Base-by-base conservation (phyloP, 2,329 filamentous ascomycete species). In the Sporothrix humicola region DNA sequence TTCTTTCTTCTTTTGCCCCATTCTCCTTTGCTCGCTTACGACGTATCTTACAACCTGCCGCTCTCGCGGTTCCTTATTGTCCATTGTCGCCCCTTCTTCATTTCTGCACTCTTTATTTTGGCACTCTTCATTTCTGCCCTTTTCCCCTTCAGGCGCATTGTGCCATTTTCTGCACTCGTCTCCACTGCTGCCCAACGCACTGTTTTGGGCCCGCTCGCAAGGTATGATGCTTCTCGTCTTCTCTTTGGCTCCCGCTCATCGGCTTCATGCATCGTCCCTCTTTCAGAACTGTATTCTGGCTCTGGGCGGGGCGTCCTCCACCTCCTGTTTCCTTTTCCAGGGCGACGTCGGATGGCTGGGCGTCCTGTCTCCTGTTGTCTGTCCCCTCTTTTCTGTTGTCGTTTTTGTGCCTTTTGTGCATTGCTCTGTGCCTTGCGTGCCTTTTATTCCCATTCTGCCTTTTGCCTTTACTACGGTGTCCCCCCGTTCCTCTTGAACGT, bases 121-220 rank as follows among this genome's bases (percentile, higher is more conserved):
- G 12, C 52, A 1, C n/a, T 31, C n/a, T 58, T 59, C 31, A 56
- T 48, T 61, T 54, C n/a, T 63, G 31, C 37, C 59, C 10, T 26
- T 56, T 50, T 69, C n/a, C 3, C 63, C 20, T 37, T 63, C 44
- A 17, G 23, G 56, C 50, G 44, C 23, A 59, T 59, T 46, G 56
- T 65, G 54, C 12, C 52, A n/a, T 59, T 17, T 65, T 63, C 52
- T 66, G 5, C 42, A 50, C 15, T 52, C 63, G 66, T 69, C 74
- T 74, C 73, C 74, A 74, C 74, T 75, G 74, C 68, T 75, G 74
- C 74, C 74, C 74, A 75, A 75, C 74, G 46, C 31, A 42, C 61
- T 31, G 61, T 31, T 31, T 71, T 54, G 68, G 58, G 23, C 70
- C 59, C 46, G 20, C 44, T 69, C 37, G 69, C 61, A 72, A 37